Percentiles rank a stretch among this genome's conserved stretches.
These are phyloP conservation scores for Perkinsus olseni DNA, from an alignment of 169 alveolate species.

Conservation along the genomic window DNA sequence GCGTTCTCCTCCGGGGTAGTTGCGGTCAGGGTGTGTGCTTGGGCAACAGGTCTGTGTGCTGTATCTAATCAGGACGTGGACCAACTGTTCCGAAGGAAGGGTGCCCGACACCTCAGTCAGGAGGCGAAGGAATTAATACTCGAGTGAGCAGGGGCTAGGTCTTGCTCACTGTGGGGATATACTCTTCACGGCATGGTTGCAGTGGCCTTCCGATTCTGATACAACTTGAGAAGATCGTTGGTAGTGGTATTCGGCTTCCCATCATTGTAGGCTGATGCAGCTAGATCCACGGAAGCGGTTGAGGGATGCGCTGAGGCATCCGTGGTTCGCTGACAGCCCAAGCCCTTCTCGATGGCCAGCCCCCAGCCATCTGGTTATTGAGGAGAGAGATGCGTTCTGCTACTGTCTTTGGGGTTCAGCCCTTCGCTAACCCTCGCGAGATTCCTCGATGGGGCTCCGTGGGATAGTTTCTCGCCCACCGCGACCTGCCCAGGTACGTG, in stretches of 20 bases:
- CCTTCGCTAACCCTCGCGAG: no score
- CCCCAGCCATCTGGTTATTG: background rate
- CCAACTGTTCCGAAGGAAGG: slow-evolving; percentile 3
- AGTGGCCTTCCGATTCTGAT: background rate
- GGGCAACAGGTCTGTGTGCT: background rate
- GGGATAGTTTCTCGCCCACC: background rate
- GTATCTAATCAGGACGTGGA: background rate
- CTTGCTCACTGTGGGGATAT: background rate
- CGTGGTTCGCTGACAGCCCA: slow-evolving; percentile 1
- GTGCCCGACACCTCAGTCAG: background rate
- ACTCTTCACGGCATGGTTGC: background rate
- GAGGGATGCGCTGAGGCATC: background rate
- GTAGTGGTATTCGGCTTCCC: background rate
- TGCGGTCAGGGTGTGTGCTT: background rate
- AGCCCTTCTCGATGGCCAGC: background rate
- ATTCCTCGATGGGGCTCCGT: background rate
- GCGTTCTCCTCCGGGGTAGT: background rate
- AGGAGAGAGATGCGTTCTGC: background rate
- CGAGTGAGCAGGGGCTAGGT: background rate
- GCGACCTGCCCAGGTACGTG: no score
- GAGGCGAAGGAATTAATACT: background rate
- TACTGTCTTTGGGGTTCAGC: no score
- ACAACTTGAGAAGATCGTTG: background rate
- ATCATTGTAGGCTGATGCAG: background rate
- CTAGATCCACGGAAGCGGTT: background rate